Evolutionary conservation across 169 alveolate genomes (phyloP).

Genomic region (Eimeria sp.): DNA sequence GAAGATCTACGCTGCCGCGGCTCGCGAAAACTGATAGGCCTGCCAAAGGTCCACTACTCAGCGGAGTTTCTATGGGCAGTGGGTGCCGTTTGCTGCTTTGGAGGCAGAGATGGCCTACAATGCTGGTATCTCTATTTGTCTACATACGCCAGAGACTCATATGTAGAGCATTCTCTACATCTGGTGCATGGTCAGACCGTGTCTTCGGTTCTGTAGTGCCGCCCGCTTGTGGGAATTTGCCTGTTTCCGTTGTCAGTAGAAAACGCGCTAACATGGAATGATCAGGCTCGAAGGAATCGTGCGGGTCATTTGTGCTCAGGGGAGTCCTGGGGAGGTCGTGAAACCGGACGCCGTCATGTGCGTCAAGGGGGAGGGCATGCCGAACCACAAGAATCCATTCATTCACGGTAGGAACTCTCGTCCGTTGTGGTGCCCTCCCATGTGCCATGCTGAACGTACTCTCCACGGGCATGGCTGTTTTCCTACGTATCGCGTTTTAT

Average conservation of each 20-base stretch:
- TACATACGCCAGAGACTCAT: neutral
- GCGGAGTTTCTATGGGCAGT: neutral
- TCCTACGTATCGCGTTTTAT: neutral
- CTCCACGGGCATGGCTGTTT: neutral
- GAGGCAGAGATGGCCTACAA: constrained; percentile 7
- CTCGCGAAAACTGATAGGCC: constrained; percentile 67
- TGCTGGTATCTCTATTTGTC: neutral
- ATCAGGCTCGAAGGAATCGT: neutral
- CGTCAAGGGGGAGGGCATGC: constrained; percentile 98
- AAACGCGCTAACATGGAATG: too few relatives aligned
- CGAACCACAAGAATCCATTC: constrained; percentile 96
- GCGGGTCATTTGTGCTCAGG: constrained; percentile 30
- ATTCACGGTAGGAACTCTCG: constrained; percentile 91
- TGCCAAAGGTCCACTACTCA: neutral
- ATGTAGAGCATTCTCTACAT: neutral
- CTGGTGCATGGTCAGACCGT: neutral
- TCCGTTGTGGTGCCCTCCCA: neutral
- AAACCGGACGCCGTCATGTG: constrained; percentile 96
- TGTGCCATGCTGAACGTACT: neutral
- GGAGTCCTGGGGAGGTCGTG: constrained; percentile 94
- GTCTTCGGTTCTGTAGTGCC: neutral
- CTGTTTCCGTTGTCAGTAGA: neutral
- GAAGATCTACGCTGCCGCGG: constrained; percentile 72
- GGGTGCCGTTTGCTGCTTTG: neutral
- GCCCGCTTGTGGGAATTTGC: neutral